Percentiles rank a stretch among this genome's conserved stretches.
These are phyloP conservation scores for Rhododendron williamsianum DNA, from an alignment of 148 eudicot species.

Conservation along the genomic window DNA sequence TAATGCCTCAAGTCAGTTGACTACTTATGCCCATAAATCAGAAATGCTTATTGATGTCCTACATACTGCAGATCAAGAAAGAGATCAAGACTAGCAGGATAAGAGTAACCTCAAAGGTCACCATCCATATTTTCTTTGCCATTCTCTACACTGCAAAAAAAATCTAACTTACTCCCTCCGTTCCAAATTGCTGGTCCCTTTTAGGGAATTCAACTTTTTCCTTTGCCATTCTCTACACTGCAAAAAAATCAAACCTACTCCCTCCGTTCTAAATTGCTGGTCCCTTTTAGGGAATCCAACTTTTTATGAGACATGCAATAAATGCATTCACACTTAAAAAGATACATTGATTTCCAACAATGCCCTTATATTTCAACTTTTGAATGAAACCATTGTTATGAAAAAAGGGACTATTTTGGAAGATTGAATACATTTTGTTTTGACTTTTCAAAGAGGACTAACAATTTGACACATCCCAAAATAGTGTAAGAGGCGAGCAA, in stretches of 20 bases:
- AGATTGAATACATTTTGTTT: background rate
- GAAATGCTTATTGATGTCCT: background rate
- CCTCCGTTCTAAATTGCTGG: no score
- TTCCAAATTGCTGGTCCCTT: no score
- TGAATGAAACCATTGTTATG: background rate
- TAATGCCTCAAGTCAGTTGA: background rate
- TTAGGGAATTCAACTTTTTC: background rate
- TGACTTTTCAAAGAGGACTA: no score
- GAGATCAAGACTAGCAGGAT: constrained; percentile 95
- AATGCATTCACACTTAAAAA: no score
- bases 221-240: no score
- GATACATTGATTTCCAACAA: background rate
- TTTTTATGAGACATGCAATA: no score
- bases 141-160: background rate
- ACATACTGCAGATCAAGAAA: constrained; percentile 63
- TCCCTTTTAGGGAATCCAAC: background rate
- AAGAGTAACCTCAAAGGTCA: constrained; percentile 86
- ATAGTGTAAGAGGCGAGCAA: background rate
- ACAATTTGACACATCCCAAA: no score
- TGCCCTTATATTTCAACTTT: background rate
- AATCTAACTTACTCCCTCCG: background rate
- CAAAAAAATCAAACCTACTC: no score
- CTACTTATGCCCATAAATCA: background rate
- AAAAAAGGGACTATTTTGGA: background rate
- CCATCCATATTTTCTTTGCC: background rate